phyloP scores from a whole-genome alignment of 2,329 filamentous ascomycete genomes.

The Tolypocladium endophyticum region DNA sequence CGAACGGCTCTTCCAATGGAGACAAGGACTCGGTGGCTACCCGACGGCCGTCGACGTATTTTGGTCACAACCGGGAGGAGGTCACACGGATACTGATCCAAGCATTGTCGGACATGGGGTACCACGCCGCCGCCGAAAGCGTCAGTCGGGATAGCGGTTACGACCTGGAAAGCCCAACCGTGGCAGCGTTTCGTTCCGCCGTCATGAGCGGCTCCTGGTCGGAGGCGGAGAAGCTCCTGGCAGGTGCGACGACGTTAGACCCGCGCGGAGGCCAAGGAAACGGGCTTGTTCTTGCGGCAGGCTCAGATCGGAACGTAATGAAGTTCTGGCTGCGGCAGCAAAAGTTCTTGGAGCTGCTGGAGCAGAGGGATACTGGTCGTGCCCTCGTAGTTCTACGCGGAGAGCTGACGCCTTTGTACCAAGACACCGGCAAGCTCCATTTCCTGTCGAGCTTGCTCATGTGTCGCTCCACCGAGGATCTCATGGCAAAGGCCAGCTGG shows the following conservation, averaged over 20 bases:
- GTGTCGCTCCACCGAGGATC: constrained; percentile 68
- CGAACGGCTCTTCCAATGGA: constrained; percentile 43
- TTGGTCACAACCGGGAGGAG: constrained; percentile 84
- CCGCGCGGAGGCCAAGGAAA: constrained; percentile 26
- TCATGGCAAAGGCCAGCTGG: constrained; percentile 71
- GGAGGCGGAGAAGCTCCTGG: constrained; percentile 73
- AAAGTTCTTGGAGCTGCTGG: constrained; percentile 86
- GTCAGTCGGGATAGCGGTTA: constrained; percentile 77
- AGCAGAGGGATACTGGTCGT: constrained; percentile 58
- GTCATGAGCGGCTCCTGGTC: constrained; percentile 73
- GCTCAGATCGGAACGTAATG: constrained; percentile 69
- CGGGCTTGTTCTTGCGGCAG: constrained; percentile 64
- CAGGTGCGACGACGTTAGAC: constrained; percentile 36
- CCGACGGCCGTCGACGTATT: constrained; percentile 40
- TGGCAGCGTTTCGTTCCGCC: constrained; percentile 74
- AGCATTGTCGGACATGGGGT: constrained; percentile 79
- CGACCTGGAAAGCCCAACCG: constrained; percentile 74
- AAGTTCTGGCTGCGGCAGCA: constrained; percentile 83
- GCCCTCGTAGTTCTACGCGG: constrained; percentile 77
- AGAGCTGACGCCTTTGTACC: constrained; percentile 78
- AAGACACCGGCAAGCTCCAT: constrained; percentile 67
- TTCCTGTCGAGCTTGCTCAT: constrained; percentile 83
- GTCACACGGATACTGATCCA: constrained; percentile 89
- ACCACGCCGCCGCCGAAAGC: constrained; percentile 62
- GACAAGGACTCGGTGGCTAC: constrained; percentile 10